Base-by-base conservation (phyloP, 2,329 filamentous ascomycete genomes). In the Penicillium sp. region DNA sequence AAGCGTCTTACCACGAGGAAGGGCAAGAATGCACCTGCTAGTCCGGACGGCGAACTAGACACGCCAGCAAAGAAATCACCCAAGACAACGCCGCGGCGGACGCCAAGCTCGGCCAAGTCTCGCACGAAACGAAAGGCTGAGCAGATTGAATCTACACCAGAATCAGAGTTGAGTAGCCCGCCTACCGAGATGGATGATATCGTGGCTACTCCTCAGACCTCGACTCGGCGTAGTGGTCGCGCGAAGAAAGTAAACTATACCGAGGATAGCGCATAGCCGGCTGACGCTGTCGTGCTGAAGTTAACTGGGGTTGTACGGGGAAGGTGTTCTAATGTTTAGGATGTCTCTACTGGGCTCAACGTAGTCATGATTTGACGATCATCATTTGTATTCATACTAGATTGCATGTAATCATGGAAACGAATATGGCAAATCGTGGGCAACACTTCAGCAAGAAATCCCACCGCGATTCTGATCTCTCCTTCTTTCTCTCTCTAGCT, bases 161-260 rank as follows among this genome's bases (percentile, higher is more conserved):
- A 64, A 50, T 69, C 71, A 2, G 70, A 73, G 7, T 60, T 67
- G 6, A 54, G 52, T 13, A 31, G 51, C 2, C 11, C 49, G 7
- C 54, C 59, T 22, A 59, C 60, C 6, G 41, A 61, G 18, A 14
- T 58, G 1, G 47, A 50, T 18, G 50, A 31, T 36, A 27, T 37
- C 19, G 43, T 39, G 13, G 16, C 51, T 50, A 40, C 51, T 9
- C n/a, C 49, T 2, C 60, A 63, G 33, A 53, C 62, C 14, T 44
- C 65, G 24, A 57, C 62, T 35, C 70, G 73, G 50, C 70, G 69
- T n/a, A 74, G 71, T 56, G 62, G 60, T 47, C 71, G 73, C 6
- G 65, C 66, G 19, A 75, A 73, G 55, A 71, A 68, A 56, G 66
- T 75, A 9, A 75, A 71, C 41, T 76, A 76, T 55, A 62, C 67